Conservation (phyloP, 169 alveolate species). For the Cryptosporidium ryanae region DNA sequence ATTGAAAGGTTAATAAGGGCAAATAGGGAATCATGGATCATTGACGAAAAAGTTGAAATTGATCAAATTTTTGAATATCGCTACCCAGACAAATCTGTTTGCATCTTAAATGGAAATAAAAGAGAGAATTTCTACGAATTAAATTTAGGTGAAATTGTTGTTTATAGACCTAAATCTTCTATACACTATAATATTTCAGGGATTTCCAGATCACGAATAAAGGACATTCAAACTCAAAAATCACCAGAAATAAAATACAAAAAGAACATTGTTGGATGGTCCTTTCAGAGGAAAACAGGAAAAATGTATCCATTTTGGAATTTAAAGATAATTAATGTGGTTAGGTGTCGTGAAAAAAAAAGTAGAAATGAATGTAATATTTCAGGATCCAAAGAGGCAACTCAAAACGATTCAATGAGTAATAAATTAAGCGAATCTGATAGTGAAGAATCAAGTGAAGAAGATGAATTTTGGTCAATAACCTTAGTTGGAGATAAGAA, state of each 20-base stretch:
- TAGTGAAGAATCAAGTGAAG: slow-evolving; percentile 33
- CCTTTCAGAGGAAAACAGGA: slow-evolving; percentile 35
- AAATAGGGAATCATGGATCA: slow-evolving; percentile 49
- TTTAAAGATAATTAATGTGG: slow-evolving; percentile 38
- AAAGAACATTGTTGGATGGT: slow-evolving; percentile 52
- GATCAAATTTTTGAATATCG: slow-evolving; percentile 26
- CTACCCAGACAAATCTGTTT: slow-evolving; percentile 12
- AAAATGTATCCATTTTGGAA: slow-evolving; percentile 69
- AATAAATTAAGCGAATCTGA: not conserved
- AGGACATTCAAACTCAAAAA: not conserved
- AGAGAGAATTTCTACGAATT: slow-evolving; percentile 25
- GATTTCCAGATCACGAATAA: slow-evolving; percentile 9
- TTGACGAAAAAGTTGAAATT: slow-evolving; percentile 26
- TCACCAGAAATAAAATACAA: slow-evolving; percentile 3
- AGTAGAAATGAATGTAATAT: slow-evolving; percentile 8
- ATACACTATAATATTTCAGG: slow-evolving; percentile 46
- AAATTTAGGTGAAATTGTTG: slow-evolving; percentile 56
- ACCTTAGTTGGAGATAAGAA: slow-evolving; percentile 14
- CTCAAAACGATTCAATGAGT: not conserved
- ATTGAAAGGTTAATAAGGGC: slow-evolving; percentile 58
- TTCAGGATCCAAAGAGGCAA: not conserved
- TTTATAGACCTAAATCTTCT: slow-evolving; percentile 49
- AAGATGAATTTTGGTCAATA: slow-evolving; percentile 57
- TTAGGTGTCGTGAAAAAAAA: slow-evolving; percentile 2
- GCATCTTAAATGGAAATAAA: not conserved